A percentile compares a stretch with the other conserved stretches of the same genome.
These are phyloP conservation scores for Chaetomium cochliodes DNA, from an alignment of 495 filamentous ascomycete species.

Conservation along the genomic window DNA sequence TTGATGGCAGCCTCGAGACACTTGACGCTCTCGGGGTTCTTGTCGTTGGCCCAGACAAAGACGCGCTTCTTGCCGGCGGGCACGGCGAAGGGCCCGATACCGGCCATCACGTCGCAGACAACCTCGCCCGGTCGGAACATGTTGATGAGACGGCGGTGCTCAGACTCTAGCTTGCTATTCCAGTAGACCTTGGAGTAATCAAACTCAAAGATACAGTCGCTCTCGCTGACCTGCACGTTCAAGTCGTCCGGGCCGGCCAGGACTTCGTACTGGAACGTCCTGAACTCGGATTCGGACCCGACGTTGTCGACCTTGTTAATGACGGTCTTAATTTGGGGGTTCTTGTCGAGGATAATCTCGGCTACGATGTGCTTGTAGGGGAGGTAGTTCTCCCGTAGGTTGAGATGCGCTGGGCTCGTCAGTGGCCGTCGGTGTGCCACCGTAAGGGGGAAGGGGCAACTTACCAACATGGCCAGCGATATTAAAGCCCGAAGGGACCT, in stretches of 20 bases:
- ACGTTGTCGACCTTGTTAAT: constrained; percentile 95
- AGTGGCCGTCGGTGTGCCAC: background rate
- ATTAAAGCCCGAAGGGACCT: constrained; percentile 83
- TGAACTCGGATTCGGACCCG: constrained; percentile 77
- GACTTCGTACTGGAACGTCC: constrained; percentile 93
- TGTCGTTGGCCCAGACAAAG: constrained; percentile 97
- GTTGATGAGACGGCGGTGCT: constrained; percentile 77
- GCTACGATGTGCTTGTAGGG: constrained; percentile 84
- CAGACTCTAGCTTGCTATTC: constrained; percentile 86
- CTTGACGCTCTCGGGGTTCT: constrained; percentile 84
- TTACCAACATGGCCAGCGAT: constrained; percentile 82
- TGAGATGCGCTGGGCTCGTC: constrained; percentile 68
- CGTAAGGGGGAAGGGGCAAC: constrained; percentile 30
- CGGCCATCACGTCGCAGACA: constrained; percentile 96
- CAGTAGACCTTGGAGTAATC: constrained; percentile 92
- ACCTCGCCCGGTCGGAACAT: constrained; percentile 81
- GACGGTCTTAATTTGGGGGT: constrained; percentile 71
- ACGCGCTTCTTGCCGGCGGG: constrained; percentile 85
- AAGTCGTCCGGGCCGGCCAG: constrained; percentile 76
- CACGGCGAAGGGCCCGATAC: constrained; percentile 91
- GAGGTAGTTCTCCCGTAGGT: constrained; percentile 75
- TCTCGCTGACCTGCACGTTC: constrained; percentile 70
- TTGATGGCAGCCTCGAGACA: constrained; percentile 66
- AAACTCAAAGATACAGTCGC: constrained; percentile 63
- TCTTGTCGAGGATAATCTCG: constrained; percentile 83